phyloP scores from a whole-genome alignment of 768 basidiomycete genomes.

The Tylopilus balloui region DNA sequence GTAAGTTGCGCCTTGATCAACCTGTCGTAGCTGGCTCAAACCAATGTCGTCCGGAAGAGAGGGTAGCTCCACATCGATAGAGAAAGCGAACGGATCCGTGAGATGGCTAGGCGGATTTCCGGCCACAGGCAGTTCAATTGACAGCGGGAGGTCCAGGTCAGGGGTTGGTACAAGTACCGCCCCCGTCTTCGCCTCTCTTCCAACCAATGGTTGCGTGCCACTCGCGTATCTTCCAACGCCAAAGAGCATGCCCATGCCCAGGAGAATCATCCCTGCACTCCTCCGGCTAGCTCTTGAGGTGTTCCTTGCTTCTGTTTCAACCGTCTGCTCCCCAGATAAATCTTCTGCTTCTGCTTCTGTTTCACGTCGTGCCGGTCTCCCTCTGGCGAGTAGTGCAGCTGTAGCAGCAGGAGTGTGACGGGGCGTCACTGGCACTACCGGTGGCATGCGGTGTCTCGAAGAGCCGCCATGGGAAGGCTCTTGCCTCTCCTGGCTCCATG shows the following conservation, averaged over 20 bases:
- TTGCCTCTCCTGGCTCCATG: conserved; percentile 70
- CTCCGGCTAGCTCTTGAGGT: conserved; percentile 64
- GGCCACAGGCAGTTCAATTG: conserved; percentile 10
- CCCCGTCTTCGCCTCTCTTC: conserved; percentile 38
- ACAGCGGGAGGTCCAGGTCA: not conserved
- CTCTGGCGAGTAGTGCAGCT: conserved; percentile 34
- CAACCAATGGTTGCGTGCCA: conserved; percentile 26
- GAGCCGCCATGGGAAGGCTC: conserved; percentile 42
- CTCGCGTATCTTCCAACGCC: conserved; percentile 52
- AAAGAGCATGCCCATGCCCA: conserved; percentile 73
- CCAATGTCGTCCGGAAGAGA: not conserved
- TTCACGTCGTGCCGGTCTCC: conserved; percentile 43
- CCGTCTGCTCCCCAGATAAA: conserved; percentile 19
- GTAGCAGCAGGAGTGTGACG: conserved; percentile 24
- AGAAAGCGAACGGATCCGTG: not conserved
- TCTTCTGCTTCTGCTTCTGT: conserved; percentile 30
- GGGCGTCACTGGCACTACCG: conserved; percentile 31
- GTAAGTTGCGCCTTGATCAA: conserved; percentile 24
- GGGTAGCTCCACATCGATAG: conserved; percentile 20
- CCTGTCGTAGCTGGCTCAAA: conserved; percentile 9
- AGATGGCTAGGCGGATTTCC: conserved; percentile 12
- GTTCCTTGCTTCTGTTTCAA: conserved; percentile 26
- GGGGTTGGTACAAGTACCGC: conserved; percentile 39
- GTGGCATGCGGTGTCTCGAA: conserved; percentile 34
- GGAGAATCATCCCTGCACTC: conserved; percentile 75